Conservation (phyloP, 768 basidiomycete genomes). For the Boletus sp. region DNA sequence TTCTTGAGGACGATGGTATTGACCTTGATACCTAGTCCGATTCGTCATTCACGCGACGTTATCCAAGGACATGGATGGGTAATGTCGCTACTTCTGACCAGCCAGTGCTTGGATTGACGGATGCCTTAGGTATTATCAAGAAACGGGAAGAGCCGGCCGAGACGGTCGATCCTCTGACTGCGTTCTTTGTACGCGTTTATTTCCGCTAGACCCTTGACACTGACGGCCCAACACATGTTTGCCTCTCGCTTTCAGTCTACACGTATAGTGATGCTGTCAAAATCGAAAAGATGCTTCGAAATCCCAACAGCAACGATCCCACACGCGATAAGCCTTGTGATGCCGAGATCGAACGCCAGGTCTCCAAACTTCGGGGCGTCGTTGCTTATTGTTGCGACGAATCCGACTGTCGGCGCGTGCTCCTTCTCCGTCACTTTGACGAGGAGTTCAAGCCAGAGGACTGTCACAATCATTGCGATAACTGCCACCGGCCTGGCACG, state of each 20-base stretch:
- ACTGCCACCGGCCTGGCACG: conserved; percentile 59
- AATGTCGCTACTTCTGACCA: conserved; percentile 21
- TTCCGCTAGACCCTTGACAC: background rate
- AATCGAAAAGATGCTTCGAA: conserved; percentile 60
- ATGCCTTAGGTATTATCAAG: conserved; percentile 75
- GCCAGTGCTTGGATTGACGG: background rate
- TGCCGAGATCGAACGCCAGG: conserved; percentile 67
- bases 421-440: conserved; percentile 86
- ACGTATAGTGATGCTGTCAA: conserved; percentile 54
- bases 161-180: conserved; percentile 86
- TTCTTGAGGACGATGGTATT: background rate
- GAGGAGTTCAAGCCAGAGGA: conserved; percentile 68
- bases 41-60: conserved; percentile 88
- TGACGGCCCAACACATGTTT: background rate
- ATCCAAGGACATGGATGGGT: conserved; percentile 85
- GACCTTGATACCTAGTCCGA: conserved; percentile 55
- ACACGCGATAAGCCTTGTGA: conserved; percentile 30
- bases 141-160: conserved; percentile 94
- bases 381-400: conserved; percentile 78
- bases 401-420: conserved; percentile 82
- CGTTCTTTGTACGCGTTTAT: conserved; percentile 65
- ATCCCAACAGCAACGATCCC: conserved; percentile 40
- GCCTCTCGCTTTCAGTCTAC: conserved; percentile 51
- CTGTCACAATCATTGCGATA: conserved; percentile 80
- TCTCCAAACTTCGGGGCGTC: conserved; percentile 63